Base-by-base conservation (phyloP, 495 filamentous ascomycete genomes). In the Talaromyces stipitatus region DNA sequence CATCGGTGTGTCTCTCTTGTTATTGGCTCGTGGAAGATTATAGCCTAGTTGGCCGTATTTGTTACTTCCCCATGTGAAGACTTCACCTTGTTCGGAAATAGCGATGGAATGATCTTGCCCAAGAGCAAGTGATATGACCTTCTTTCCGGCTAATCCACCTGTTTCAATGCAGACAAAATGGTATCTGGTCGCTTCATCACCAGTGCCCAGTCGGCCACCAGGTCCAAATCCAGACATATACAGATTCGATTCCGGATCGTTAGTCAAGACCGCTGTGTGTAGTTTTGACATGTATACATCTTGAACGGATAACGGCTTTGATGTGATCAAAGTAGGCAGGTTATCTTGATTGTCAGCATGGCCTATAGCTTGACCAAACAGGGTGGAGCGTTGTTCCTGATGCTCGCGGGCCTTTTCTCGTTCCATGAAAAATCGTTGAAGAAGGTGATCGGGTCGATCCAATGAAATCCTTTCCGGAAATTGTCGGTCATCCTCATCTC, bases 31-130 rank as follows among this genome's bases (percentile, higher is more conserved):
- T 72, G 65, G 73, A 59, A 94, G 72, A 30, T 77, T 73, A 65
- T 95, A 96, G 2, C 94, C 94, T 11, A 98, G 79, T 65, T 97
- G 94, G 18, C 86, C 90, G 67, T 81, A 88, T 24, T 79, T 85
- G 65, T 97, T 97, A 63, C 79, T 91, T 16, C 94, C 94, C 92
- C 92, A 97, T 18, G 91, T 91, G 76, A 87, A 94, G 4, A 95
- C 81, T 53, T 91, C 87, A 4, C 95, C 94, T 48, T 83, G 77
- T 52, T 83, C 84, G 14, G 91, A 87, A 16, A 96, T 74, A 0
- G 89, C 95, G 62, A 97, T 77, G 11, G 89, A 88, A 68, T 97
- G 95, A 64, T 96, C 91, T 61, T 92, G 90, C 3, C 92, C 94
- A 1, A 98, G 78, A 1, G 90, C 90, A 45, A 94, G 77, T 16